A percentile compares a stretch with the other conserved stretches of the same genome.
Conservation (phyloP, 352 stramenopile species). For the Globisporangium canariense region DNA sequence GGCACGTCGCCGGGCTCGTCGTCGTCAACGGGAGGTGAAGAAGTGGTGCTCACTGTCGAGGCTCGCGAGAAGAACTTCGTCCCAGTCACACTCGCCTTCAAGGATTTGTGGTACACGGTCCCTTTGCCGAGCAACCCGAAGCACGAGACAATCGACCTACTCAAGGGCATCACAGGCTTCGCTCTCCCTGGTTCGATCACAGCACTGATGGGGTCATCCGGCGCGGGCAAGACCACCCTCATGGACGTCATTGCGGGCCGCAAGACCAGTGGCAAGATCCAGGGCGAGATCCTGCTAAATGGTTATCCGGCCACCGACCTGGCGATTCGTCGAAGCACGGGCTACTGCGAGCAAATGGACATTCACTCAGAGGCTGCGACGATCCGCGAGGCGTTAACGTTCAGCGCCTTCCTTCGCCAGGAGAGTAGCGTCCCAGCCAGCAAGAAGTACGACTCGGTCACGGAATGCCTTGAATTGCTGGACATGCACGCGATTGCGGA, state of each 20-base stretch:
- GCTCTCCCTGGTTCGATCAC: conserved; percentile 54
- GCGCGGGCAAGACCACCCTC: conserved; percentile 50
- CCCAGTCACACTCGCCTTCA: conserved; percentile 43
- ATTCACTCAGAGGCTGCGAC: conserved; percentile 32
- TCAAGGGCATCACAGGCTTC: conserved; percentile 53
- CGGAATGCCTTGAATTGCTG: conserved; percentile 36
- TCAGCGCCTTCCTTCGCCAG: conserved; percentile 72
- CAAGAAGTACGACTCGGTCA: conserved; percentile 30
- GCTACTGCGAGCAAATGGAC: conserved; percentile 77
- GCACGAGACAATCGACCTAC: conserved; percentile 38
- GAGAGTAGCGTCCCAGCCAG: conserved; percentile 18
- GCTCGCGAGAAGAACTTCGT: conserved; percentile 19
- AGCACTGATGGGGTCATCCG: conserved; percentile 61
- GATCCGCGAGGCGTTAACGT: conserved; percentile 76
- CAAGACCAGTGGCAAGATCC: conserved; percentile 87
- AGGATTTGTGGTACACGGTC: conserved; percentile 46
- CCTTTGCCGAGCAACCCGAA: conserved; percentile 23
- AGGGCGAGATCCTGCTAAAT: conserved; percentile 88
- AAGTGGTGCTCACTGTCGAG: conserved; percentile 5
- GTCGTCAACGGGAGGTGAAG: not conserved
- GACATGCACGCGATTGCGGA: conserved; percentile 29
- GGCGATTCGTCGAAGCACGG: conserved; percentile 5
- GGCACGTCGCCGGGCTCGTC: not conserved
- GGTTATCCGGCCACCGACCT: conserved; percentile 68
- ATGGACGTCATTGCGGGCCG: conserved; percentile 94